Conservation (phyloP, 2,329 filamentous ascomycete species). For the Epichloe gansuensis region DNA sequence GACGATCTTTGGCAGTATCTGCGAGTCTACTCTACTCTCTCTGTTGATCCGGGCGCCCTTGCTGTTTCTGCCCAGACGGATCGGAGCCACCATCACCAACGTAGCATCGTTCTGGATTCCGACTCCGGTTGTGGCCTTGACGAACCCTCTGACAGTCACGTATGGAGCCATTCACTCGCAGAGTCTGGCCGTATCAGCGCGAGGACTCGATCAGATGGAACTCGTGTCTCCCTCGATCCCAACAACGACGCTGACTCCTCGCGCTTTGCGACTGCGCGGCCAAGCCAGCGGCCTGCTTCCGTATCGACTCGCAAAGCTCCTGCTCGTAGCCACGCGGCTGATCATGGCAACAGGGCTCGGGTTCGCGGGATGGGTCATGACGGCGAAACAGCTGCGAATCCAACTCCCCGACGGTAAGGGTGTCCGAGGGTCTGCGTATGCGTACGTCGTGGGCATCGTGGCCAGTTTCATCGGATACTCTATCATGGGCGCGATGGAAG, state of each 20-base stretch:
- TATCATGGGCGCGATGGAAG: constrained; percentile 80
- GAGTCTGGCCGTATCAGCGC: constrained; percentile 62
- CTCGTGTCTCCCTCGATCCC: constrained; percentile 63
- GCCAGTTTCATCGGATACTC: constrained; percentile 93
- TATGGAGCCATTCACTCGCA: constrained; percentile 91
- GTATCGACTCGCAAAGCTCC: constrained; percentile 80
- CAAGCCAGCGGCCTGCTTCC: constrained; percentile 52
- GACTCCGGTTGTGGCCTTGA: constrained; percentile 71
- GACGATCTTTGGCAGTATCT: constrained; percentile 85
- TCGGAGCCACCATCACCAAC: constrained; percentile 52
- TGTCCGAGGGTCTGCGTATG: constrained; percentile 73
- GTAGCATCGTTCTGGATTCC: constrained; percentile 72
- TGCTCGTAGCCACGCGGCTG: constrained; percentile 80
- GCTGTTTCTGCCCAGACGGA: constrained; percentile 64
- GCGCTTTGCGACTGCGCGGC: constrained; percentile 31
- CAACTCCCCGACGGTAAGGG: constrained; percentile 39
- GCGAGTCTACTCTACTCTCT: constrained; percentile 70
- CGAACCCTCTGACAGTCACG: constrained; percentile 82
- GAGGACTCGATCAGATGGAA: constrained; percentile 68
- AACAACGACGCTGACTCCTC: constrained; percentile 56
- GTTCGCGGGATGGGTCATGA: constrained; percentile 93
- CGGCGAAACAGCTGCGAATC: constrained; percentile 64
- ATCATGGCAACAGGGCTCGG: constrained; percentile 84
- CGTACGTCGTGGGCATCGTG: constrained; percentile 84
- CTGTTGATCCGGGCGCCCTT: constrained; percentile 75